These are phyloP conservation scores for Penicillium pulvis DNA, from an alignment of 495 filamentous ascomycete species.

Conservation along the genomic window DNA sequence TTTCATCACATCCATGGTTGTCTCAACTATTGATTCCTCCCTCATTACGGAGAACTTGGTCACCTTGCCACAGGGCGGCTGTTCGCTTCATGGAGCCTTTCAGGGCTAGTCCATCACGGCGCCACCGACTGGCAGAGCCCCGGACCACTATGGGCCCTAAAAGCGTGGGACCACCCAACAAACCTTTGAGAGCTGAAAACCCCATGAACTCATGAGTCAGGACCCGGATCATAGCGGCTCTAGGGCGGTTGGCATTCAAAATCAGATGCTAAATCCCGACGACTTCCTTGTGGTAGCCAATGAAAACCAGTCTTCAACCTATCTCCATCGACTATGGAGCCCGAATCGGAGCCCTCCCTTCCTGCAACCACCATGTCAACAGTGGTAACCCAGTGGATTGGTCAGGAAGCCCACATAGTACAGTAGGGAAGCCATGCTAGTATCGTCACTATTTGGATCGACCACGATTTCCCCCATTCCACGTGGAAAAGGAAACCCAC, in stretches of 20 bases:
- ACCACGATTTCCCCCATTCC: neutral
- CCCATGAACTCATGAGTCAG: neutral
- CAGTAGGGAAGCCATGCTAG: neutral
- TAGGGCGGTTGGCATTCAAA: neutral
- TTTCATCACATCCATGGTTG: too few species aligned
- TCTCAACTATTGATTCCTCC: too few species aligned
- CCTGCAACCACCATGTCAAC: neutral
- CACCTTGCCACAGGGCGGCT: too few species aligned
- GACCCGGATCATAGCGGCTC: neutral
- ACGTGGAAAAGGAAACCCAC: neutral
- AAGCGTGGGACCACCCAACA: neutral
- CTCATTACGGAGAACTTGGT: too few species aligned
- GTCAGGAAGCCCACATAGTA: neutral
- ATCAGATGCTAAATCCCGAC: neutral
- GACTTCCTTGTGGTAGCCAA: neutral
- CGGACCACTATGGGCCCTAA: neutral
- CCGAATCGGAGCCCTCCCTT: neutral
- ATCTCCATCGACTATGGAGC: neutral
- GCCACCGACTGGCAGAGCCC: neutral
- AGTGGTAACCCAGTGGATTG: neutral
- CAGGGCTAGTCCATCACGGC: neutral
- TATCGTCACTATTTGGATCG: neutral
- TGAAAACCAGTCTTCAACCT: neutral
- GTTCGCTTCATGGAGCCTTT: neutral
- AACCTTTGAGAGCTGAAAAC: neutral